Base-by-base conservation (phyloP, 352 stramenopile genomes). In the Globisporangium nagaii region DNA sequence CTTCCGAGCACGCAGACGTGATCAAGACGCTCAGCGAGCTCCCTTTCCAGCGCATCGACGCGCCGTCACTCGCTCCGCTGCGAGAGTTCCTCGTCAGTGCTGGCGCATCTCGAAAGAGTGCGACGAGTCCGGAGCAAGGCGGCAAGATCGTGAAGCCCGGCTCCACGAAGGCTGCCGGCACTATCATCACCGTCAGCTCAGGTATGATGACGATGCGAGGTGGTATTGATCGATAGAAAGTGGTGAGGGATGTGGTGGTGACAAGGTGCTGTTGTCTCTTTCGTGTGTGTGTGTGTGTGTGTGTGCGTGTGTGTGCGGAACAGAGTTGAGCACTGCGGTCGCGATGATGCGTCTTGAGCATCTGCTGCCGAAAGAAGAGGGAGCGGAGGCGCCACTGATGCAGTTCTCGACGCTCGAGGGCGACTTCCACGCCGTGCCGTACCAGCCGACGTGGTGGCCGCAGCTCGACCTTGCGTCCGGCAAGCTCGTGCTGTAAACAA, bases 271-370 rank as follows among this genome's bases (percentile, higher is more conserved):
- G n/a, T n/a, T n/a, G n/a, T n/a, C n/a, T n/a, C n/a, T n/a, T n/a
- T n/a, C n/a, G n/a, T n/a, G n/a, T n/a, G n/a, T n/a, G n/a, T n/a
- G n/a, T n/a, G n/a, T n/a, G n/a, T n/a, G n/a, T n/a, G n/a, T n/a
- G n/a, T n/a, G n/a, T n/a, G n/a, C n/a, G n/a, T n/a, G n/a, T n/a
- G n/a, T n/a, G n/a, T n/a, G n/a, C 31, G 10, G 41, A 12, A 1
- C 31, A 74, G 72, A 62, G n/a, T 58, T 89, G 19, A 74, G 60
- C 40, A 72, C 71, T 36, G 73, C 72, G 3, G 43, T 91, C 27
- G 75, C 75, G 11, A 94, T 94, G 81, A 84, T 94, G 68, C 81
- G 84, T 24, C 64, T 94, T 3, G 79, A 84, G 43, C 66, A 86
- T 42, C 53, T 94, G 28, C 48, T 84, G 20, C 66, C 71, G 9